phyloP scores from a whole-genome alignment of 2,329 filamentous ascomycete genomes.

The Davidsoniella eucalypti region DNA sequence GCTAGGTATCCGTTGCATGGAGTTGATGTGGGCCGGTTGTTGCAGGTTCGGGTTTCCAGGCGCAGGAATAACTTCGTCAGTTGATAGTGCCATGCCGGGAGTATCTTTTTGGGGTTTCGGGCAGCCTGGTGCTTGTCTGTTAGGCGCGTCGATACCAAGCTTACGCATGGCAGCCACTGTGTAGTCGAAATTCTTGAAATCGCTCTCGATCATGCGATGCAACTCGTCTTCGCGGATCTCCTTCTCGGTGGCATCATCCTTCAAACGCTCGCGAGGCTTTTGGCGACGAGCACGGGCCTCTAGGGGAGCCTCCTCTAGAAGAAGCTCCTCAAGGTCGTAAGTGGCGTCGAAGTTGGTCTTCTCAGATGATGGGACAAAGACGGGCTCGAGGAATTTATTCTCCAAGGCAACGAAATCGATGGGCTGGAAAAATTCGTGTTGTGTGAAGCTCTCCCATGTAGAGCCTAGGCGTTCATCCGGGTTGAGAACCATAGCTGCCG shows the following conservation, averaged over 20 bases:
- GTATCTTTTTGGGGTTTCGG: background rate
- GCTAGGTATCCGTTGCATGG: constrained; percentile 6
- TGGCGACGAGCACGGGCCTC: constrained; percentile 85
- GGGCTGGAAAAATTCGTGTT: constrained; percentile 74
- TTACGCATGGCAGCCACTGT: constrained; percentile 48
- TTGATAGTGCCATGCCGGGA: constrained; percentile 27
- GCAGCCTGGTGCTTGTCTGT: background rate
- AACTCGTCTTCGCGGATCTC: constrained; percentile 91
- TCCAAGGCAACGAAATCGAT: constrained; percentile 77
- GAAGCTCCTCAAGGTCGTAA: constrained; percentile 85
- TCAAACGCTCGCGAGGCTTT: constrained; percentile 79
- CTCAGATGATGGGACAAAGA: constrained; percentile 85
- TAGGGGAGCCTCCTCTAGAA: constrained; percentile 85
- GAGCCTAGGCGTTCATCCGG: constrained; percentile 69
- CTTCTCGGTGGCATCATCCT: constrained; percentile 86
- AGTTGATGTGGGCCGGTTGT: background rate
- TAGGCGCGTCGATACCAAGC: constrained; percentile 7
- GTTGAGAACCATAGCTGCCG: constrained; percentile 66
- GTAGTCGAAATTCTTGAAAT: constrained; percentile 94
- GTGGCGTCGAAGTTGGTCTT: constrained; percentile 99
- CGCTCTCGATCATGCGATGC: constrained; percentile 81
- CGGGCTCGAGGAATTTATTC: constrained; percentile 71
- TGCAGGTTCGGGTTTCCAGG: constrained; percentile 16
- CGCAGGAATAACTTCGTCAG: constrained; percentile 30
- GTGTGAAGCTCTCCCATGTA: constrained; percentile 69